phyloP scores from a whole-genome alignment of 2,329 filamentous ascomycete genomes.

The Fusarium sp. region DNA sequence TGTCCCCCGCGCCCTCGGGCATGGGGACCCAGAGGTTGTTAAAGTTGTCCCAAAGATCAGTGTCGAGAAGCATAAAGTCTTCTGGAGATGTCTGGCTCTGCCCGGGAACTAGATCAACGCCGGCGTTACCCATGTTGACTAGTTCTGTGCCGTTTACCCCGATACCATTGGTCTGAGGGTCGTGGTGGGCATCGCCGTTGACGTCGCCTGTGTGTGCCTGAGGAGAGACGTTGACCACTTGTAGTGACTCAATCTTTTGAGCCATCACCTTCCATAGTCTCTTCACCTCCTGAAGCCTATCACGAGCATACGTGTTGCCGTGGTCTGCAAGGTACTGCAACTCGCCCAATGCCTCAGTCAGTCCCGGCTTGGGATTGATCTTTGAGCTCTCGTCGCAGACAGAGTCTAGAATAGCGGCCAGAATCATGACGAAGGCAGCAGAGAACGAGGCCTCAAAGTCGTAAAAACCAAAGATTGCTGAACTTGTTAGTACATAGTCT shows the following conservation, averaged over 20 bases:
- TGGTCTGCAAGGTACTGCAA: slow-evolving; percentile 45
- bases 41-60: slow-evolving; percentile 44
- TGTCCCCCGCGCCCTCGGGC: slow-evolving; percentile 24
- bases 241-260: slow-evolving; percentile 41
- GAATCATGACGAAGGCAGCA: slow-evolving; percentile 45
- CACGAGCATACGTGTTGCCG: slow-evolving; percentile 43
- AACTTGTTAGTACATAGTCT: background rate
- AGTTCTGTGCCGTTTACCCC: slow-evolving; percentile 1
- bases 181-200: slow-evolving; percentile 4
- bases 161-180: background rate
- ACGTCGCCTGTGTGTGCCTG: slow-evolving; percentile 7
- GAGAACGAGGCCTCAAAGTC: slow-evolving; percentile 45
- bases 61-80: slow-evolving; percentile 40
- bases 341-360: slow-evolving; percentile 43
- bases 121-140: background rate
- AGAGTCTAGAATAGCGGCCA: slow-evolving; percentile 42
- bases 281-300: slow-evolving; percentile 42
- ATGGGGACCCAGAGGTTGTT: slow-evolving; percentile 43
- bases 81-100: slow-evolving; percentile 31
- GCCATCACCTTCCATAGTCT: slow-evolving; percentile 43
- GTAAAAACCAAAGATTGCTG: slow-evolving; percentile 43
- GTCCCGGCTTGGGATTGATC: slow-evolving; percentile 41
- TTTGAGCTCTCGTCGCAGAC: slow-evolving; percentile 41
- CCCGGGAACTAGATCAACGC: slow-evolving; percentile 4
- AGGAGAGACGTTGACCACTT: slow-evolving; percentile 41